A percentile compares a stretch with the other conserved stretches of the same genome.
phyloP scores from a whole-genome alignment of 2,329 filamentous ascomycete species.

The Epichloe amarillans region DNA sequence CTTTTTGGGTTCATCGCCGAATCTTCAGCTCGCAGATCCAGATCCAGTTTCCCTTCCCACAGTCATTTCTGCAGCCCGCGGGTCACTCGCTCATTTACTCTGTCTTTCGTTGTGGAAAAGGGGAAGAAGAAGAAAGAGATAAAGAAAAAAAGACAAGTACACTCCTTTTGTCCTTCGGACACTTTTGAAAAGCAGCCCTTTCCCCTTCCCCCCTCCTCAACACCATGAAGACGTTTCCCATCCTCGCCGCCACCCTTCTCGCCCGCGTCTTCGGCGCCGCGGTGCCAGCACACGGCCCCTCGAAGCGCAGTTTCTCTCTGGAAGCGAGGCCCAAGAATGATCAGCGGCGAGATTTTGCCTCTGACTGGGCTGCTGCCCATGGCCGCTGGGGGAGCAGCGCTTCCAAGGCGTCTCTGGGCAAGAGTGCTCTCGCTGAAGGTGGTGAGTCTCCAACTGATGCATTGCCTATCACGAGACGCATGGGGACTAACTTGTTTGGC shows the following conservation, averaged over 20 bases:
- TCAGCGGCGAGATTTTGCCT: slow-evolving; percentile 18
- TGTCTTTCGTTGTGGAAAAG: neutral
- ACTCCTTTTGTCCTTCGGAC: neutral
- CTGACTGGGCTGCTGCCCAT: slow-evolving; percentile 20
- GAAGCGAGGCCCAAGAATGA: slow-evolving; percentile 11
- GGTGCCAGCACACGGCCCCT: neutral
- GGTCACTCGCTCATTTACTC: neutral
- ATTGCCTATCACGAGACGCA: neutral
- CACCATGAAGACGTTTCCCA: neutral
- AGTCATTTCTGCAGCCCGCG: neutral
- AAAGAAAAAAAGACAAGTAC: neutral
- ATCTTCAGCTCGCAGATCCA: neutral
- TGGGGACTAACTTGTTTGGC: neutral
- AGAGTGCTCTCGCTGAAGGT: slow-evolving; percentile 17
- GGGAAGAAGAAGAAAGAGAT: neutral
- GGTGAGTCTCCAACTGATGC: slow-evolving; percentile 9
- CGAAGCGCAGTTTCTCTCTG: slow-evolving; percentile 15
- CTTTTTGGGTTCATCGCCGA: neutral
- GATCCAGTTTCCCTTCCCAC: neutral
- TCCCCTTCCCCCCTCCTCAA: neutral
- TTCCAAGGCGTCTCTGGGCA: slow-evolving; percentile 8
- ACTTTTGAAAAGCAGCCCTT: neutral
- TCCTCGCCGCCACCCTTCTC: neutral
- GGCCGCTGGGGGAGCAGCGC: slow-evolving; percentile 21
- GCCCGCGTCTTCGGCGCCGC: neutral